These are phyloP conservation scores for Lichenothelia convexa DNA, from an alignment of 495 filamentous ascomycete species.

Conservation along the genomic window DNA sequence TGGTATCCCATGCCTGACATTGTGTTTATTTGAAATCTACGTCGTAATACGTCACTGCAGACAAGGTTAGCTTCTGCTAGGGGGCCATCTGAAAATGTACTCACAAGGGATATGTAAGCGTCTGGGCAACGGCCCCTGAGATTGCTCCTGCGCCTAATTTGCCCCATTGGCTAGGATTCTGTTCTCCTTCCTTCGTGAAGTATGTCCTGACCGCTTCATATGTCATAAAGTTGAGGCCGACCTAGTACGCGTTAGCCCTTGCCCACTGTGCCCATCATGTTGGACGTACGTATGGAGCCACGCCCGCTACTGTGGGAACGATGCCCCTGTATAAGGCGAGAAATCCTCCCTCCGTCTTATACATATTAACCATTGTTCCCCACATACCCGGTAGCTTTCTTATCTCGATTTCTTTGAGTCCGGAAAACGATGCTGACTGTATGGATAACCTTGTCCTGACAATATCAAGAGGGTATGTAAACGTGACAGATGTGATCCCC, in stretches of 20 bases:
- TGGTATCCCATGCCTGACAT: slow-evolving; percentile 98
- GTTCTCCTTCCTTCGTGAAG: slow-evolving; percentile 72
- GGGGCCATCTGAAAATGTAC: slow-evolving; percentile 15
- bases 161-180: slow-evolving; percentile 58
- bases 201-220: slow-evolving; percentile 77
- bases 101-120: slow-evolving; percentile 95
- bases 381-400: slow-evolving; percentile 84
- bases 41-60: slow-evolving; percentile 72
- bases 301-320: slow-evolving; percentile 80
- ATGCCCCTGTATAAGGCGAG: slow-evolving; percentile 79
- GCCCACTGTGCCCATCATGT: not conserved
- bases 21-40: slow-evolving; percentile 95
- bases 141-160: slow-evolving; percentile 82
- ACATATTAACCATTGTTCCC: slow-evolving; percentile 63
- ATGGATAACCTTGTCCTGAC: slow-evolving; percentile 90
- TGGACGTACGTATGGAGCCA: slow-evolving; percentile 73
- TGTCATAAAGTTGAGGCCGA: slow-evolving; percentile 94
- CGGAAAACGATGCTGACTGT: slow-evolving; percentile 81
- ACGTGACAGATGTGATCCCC: slow-evolving; percentile 80
- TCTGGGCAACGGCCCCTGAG: slow-evolving; percentile 90
- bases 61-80: slow-evolving; percentile 3
- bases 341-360: slow-evolving; percentile 75
- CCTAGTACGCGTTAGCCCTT: slow-evolving; percentile 28
- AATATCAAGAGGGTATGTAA: slow-evolving; percentile 78
- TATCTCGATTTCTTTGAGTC: slow-evolving; percentile 31